Evolutionary conservation across 495 filamentous ascomycete species (phyloP).

Genomic region (Neurospora tetrasperma): DNA sequence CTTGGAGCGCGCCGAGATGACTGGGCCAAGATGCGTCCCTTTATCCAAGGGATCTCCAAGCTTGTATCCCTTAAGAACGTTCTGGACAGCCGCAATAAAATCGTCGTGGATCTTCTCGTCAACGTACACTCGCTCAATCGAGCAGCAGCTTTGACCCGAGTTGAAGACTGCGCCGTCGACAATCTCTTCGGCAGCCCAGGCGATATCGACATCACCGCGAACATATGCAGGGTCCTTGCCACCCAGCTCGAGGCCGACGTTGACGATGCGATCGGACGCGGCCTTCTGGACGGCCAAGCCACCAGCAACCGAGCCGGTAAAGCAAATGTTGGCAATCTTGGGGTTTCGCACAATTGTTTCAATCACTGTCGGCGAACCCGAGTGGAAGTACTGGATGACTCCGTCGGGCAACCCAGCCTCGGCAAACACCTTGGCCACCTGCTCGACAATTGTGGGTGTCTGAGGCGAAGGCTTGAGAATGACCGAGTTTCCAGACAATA

Average conservation of each 20-base stretch:
- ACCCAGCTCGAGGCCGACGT: slow-evolving; percentile 79
- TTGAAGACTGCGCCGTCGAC: slow-evolving; percentile 94
- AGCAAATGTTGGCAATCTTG: slow-evolving; percentile 66
- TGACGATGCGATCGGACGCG: slow-evolving; percentile 67
- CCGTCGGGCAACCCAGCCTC: slow-evolving; percentile 70
- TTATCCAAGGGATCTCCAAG: slow-evolving; percentile 76
- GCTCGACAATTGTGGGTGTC: slow-evolving; percentile 83
- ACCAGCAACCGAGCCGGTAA: slow-evolving; percentile 86
- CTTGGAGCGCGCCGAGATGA: slow-evolving; percentile 67
- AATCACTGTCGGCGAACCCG: slow-evolving; percentile 59
- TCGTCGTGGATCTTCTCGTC: slow-evolving; percentile 70
- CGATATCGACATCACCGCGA: slow-evolving; percentile 71
- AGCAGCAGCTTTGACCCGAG: slow-evolving; percentile 93
- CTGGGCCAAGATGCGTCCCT: slow-evolving; percentile 76
- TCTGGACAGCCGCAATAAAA: slow-evolving; percentile 68
- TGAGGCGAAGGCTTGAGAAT: slow-evolving; percentile 91
- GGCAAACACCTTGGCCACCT: slow-evolving; percentile 59
- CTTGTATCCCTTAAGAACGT: slow-evolving; percentile 77
- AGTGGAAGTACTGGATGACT: slow-evolving; percentile 84
- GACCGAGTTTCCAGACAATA: slow-evolving; percentile 78
- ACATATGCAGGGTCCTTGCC: slow-evolving; percentile 92
- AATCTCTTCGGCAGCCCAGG: slow-evolving; percentile 86
- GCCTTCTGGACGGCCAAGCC: slow-evolving; percentile 77
- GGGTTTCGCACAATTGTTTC: slow-evolving; percentile 65
- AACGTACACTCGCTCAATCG: slow-evolving; percentile 86